These are phyloP conservation scores for Bocquillonia castaneifolia DNA, from an alignment of 441 rosid genomes.

Conservation along the genomic window DNA sequence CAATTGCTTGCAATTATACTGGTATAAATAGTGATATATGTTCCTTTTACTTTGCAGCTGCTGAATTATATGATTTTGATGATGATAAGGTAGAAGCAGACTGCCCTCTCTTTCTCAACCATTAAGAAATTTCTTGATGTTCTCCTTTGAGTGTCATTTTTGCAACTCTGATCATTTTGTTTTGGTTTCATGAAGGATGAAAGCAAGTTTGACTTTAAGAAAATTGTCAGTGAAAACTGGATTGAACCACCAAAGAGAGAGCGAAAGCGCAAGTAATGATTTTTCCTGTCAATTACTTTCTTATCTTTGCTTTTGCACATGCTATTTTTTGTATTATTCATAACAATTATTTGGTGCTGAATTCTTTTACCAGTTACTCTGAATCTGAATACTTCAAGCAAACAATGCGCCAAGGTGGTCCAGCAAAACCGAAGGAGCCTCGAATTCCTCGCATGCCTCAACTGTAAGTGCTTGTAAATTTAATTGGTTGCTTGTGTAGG, in stretches of 20 bases:
- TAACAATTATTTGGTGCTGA: background rate
- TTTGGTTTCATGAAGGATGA: constrained; percentile 61
- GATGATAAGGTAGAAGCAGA: constrained; percentile 54
- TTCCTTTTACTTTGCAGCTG: constrained; percentile 46
- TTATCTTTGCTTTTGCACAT: constrained; percentile 8
- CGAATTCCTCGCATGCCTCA: constrained; percentile 99
- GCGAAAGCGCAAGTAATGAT: constrained; percentile 90
- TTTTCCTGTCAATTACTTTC: constrained; percentile 8
- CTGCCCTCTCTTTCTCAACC: constrained; percentile 16
- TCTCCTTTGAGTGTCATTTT: constrained; percentile 13
- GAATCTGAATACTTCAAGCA: constrained; percentile 97
- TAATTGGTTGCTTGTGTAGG: background rate
- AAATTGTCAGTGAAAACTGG: constrained; percentile 96
- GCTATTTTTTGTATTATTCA: constrained; percentile 11
- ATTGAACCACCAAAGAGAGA: constrained; percentile 98
- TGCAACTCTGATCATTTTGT: constrained; percentile 7
- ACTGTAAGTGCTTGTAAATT: constrained; percentile 48
- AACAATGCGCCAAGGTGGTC: constrained; percentile 96
- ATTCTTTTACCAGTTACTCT: constrained; percentile 58
- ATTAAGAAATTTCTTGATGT: constrained; percentile 16
- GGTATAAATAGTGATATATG: constrained; percentile 6
- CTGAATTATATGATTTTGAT: constrained; percentile 83
- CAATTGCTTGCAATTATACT: background rate
- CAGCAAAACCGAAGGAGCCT: constrained; percentile 94
- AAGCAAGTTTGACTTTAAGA: constrained; percentile 89